Base-by-base conservation (phyloP, 1,284 basidiomycete species). In the Filobasidium uniguttulatum region DNA sequence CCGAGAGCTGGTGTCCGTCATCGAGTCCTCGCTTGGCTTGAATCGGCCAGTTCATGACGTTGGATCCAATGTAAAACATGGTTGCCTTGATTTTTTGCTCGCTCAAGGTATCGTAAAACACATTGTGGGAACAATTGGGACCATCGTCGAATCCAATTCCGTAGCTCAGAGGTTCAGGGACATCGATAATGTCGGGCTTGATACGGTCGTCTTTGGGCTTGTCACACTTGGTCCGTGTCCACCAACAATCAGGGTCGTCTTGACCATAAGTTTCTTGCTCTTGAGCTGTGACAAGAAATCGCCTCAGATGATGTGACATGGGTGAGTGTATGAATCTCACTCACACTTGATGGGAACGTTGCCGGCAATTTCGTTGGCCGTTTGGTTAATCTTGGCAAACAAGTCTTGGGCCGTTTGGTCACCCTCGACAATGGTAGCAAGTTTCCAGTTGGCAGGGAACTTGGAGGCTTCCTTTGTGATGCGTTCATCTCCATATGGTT, bases 1-100 rank as follows among this genome's bases (percentile, higher is more conserved):
- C 57, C 48, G 67, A 68, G 48, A 72, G 64, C 54, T 72, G 59
- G 56, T 72, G 71, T 8, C 68, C 70, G 43, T 73, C 70, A 2
- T 59, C 56, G 14, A 66, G 47, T 45, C 67, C 75, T 31, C 73
- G 64, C 54, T 73, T 66, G 14, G 73, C 74, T 60, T 77, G 71
- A 8, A 73, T 58, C 5, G 75, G 75, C 73, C 73, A 75, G 59
- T 75, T 68, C 45, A 73, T 57, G 23, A 76, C 73, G 60, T 77
- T 76, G 33, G 70, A 71, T 5, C 74, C 73, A 45, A 67, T 67
- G 59, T 62, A 68, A 58, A 63, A 73, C 64, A 77, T 62, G 30
- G 74, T 73, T 0, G 74, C 75, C 57, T 70, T 72, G 55, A 73
- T 72, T 19, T 75, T 68, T 35, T 73, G 60, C 50, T 69, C 53